These are phyloP conservation scores for Sapria himalayana DNA, from an alignment of 345 rosid genomes.

Conservation along the genomic window DNA sequence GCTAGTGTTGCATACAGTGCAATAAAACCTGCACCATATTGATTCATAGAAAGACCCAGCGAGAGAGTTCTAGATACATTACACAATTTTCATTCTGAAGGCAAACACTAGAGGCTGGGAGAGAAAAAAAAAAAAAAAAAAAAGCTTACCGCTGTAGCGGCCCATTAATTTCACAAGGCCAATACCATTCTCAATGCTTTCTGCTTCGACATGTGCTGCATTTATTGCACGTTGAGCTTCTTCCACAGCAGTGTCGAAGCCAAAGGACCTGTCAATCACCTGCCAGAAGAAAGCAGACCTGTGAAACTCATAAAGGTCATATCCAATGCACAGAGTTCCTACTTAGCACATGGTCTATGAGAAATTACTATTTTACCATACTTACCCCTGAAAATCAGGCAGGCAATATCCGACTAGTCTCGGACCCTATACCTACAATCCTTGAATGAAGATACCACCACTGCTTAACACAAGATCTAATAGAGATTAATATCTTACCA, in stretches of 20 bases:
- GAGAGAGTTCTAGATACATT: too few relatives aligned
- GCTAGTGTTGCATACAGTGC: conserved; percentile 49
- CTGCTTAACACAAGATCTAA: too few relatives aligned
- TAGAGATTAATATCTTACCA: too few relatives aligned
- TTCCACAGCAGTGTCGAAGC: conserved; percentile 89
- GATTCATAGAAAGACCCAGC: too few relatives aligned
- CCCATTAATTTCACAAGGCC: conserved; percentile 91
- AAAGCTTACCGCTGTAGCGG: conserved; percentile 54
- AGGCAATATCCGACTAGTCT: too few relatives aligned
- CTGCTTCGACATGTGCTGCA: conserved; percentile 86
- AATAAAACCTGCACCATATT: conserved; percentile 33
- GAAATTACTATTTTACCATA: too few relatives aligned
- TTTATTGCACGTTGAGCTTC: conserved; percentile 92
- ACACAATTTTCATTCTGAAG: conserved; percentile 1
- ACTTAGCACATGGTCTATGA: too few relatives aligned
- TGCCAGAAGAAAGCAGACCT: conserved; percentile 7
- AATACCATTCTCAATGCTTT: conserved; percentile 57
- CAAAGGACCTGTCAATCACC: conserved; percentile 76
- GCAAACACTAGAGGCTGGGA: background rate
- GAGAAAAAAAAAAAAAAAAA: background rate
- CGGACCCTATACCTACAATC: too few relatives aligned
- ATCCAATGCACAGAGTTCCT: too few relatives aligned
- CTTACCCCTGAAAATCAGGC: too few relatives aligned
- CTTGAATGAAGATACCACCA: too few relatives aligned
- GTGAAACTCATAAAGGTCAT: background rate